Evolutionary conservation across 179 eudicot genomes (phyloP).

Genomic region (Spinacia oleracea): DNA sequence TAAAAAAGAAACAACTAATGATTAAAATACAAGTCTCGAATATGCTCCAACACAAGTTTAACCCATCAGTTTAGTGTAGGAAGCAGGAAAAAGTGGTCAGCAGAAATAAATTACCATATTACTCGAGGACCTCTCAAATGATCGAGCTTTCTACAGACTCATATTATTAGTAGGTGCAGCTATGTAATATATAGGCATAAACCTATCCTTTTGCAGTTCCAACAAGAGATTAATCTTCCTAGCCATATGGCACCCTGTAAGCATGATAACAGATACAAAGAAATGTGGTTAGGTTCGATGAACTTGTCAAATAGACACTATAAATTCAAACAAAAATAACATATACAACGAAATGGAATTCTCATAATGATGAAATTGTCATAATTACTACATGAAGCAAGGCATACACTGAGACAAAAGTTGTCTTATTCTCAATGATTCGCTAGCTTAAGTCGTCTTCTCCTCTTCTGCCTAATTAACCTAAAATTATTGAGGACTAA

Average conservation of each 20-base stretch:
- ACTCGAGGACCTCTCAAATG: slow-evolving; percentile 59
- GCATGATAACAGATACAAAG: neutral
- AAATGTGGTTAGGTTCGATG: neutral
- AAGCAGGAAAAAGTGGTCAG: neutral
- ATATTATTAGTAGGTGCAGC: slow-evolving; percentile 94
- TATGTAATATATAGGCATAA: slow-evolving; percentile 68
- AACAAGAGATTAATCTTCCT: slow-evolving; percentile 85
- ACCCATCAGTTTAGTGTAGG: neutral
- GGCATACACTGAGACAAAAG: too few relatives aligned
- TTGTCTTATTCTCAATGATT: too few relatives aligned
- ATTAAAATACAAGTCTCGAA: neutral
- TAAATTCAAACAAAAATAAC: neutral
- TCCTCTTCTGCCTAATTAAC: too few relatives aligned
- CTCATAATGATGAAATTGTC: too few relatives aligned
- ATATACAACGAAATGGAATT: too few relatives aligned
- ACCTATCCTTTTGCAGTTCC: slow-evolving; percentile 59
- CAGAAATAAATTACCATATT: slow-evolving; percentile 44
- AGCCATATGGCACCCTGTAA: slow-evolving; percentile 92
- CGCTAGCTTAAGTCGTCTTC: too few relatives aligned
- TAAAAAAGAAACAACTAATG: neutral
- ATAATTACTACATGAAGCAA: too few relatives aligned
- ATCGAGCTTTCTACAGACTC: slow-evolving; percentile 90
- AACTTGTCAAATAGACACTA: neutral
- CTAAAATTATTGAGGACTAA: too few relatives aligned
- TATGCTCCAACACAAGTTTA: neutral